Evolutionary conservation across 2,329 filamentous ascomycete species (phyloP), one percentile per base, ranked within the genome.

Genomic region (Tolypocladium ovalisporum): DNA sequence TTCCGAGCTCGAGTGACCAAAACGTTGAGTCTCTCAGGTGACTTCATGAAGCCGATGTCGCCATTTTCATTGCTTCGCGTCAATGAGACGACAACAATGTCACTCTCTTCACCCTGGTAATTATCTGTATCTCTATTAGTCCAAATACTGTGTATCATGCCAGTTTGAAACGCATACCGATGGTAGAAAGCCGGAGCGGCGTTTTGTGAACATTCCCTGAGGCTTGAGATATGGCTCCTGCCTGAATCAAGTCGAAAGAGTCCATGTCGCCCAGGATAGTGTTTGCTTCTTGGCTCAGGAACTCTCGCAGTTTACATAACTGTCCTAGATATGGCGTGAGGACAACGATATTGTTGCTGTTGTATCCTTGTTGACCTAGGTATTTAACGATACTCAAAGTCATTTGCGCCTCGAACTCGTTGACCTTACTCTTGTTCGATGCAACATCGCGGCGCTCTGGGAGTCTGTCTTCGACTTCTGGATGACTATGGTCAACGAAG

Each of bases 91-190:
- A 92, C 79, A 0, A 90, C 84, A 19, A 92, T 86, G 1, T 90
- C 82, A 40, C 82, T 84, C 61, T 92, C 88, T 64, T 91, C 88
- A 1, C 88, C 87, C 66, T 91, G 88, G 58, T 88, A 92, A 60
- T 91, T 91, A 60, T 91, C 87, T 86, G 24, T 1, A 3, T 8
- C 10, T 0, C 9, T 19, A 22, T 62, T 27, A 57, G 42, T n/a
- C 66, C 79, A 9, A 5, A 9, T 34, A 5, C 32, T 34, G 9
- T 9, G 32, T 5, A 34, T 34, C 4, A 34, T 34, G 32, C 4
- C 32, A 4, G 9, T 34, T 34, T 34, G 32, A 34, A 9, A 34
- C 9, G 32, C 32, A 34, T 70, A 87, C 85, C 85, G 55, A 91
- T 87, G 0, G 87, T 90, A 0, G 87, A 89, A 0, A 91, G 73